Percentiles rank a stretch among this genome's conserved stretches.
Evolutionary conservation across 1,284 basidiomycete species (phyloP).

Genomic region (Mycosarcoma mackinlayi): DNA sequence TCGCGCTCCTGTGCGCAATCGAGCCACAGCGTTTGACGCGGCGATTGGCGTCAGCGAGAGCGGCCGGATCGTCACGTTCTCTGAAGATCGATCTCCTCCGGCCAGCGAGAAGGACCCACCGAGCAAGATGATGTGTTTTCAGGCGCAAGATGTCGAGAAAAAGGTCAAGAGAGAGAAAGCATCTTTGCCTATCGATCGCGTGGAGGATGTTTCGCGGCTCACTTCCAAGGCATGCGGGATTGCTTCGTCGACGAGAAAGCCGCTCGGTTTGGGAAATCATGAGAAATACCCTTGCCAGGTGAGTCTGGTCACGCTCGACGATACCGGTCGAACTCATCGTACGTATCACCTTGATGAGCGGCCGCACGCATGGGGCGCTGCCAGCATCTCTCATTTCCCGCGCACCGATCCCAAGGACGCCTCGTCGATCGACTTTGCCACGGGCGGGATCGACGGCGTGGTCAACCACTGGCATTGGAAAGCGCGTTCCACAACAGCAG

Average conservation of each 20-base stretch:
- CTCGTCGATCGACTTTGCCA: constrained; percentile 39
- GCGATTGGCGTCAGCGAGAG: constrained; percentile 26
- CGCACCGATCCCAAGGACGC: constrained; percentile 27
- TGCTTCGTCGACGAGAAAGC: constrained; percentile 31
- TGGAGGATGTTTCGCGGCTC: constrained; percentile 32
- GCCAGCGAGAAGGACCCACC: constrained; percentile 3
- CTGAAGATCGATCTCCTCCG: neutral
- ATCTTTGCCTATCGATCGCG: constrained; percentile 22
- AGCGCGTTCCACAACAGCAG: constrained; percentile 7
- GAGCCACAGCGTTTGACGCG: constrained; percentile 22
- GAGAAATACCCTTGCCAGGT: constrained; percentile 39
- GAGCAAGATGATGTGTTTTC: constrained; percentile 15
- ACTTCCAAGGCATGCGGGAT: constrained; percentile 45
- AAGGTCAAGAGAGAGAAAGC: constrained; percentile 15
- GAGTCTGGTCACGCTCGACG: constrained; percentile 35
- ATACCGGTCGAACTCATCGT: constrained; percentile 9
- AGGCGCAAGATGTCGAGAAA: constrained; percentile 1
- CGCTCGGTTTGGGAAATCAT: constrained; percentile 27
- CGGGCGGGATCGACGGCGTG: constrained; percentile 41
- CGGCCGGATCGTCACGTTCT: constrained; percentile 20
- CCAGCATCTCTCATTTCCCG: constrained; percentile 36
- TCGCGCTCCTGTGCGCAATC: constrained; percentile 4
- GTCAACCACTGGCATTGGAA: constrained; percentile 48
- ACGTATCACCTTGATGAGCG: constrained; percentile 35
- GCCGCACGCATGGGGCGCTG: constrained; percentile 28